A percentile compares a stretch with the other conserved stretches of the same genome.
Conservation (phyloP, 2,329 filamentous ascomycete genomes). For the Trichoderma breve region DNA sequence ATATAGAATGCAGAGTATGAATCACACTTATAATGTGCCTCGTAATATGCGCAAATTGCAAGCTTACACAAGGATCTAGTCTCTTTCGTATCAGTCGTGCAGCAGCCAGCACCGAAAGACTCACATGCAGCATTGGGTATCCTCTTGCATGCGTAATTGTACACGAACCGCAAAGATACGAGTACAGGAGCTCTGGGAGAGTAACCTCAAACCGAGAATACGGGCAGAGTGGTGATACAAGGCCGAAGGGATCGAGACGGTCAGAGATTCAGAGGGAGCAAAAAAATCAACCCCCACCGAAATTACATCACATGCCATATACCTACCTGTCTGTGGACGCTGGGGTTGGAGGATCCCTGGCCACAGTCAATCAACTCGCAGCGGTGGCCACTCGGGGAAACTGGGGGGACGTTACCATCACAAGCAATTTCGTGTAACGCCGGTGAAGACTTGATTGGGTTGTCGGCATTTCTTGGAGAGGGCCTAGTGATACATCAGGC, state of each 20-base stretch:
- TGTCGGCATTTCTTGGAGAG: neutral
- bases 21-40: neutral
- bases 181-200: neutral
- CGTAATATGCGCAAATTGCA: neutral
- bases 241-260: neutral
- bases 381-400: conserved; percentile 16
- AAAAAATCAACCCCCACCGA: neutral
- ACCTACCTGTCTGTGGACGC: neutral
- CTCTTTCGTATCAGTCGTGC: neutral
- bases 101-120: neutral
- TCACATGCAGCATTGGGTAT: neutral
- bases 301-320: conserved; percentile 10
- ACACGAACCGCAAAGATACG: neutral
- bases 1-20: neutral
- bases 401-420: conserved; percentile 11
- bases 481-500: neutral
- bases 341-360: neutral
- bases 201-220: neutral
- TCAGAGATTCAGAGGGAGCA: conserved; percentile 5
- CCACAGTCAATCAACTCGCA: conserved; percentile 1
- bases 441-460: conserved; percentile 10
- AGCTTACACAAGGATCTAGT: neutral
- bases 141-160: neutral
- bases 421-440: conserved; percentile 17
- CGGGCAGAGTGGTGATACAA: neutral